These are phyloP conservation scores for Annulohypoxylon bovei DNA, from an alignment of 495 filamentous ascomycete genomes.

Conservation along the genomic window DNA sequence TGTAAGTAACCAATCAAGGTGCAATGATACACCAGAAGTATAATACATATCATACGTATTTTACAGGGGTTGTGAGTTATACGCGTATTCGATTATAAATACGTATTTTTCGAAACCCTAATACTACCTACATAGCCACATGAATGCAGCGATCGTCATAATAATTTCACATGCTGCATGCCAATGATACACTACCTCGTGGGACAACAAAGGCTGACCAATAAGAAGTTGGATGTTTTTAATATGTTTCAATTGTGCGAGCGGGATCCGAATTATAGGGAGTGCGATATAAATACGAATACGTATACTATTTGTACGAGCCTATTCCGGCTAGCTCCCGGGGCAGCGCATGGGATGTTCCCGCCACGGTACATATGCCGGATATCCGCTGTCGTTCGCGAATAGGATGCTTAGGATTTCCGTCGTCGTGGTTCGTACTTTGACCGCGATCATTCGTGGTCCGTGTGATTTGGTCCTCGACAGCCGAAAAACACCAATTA, in stretches of 20 bases:
- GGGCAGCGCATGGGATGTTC: not conserved
- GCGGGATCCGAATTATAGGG: conserved; percentile 6
- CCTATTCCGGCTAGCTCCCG: not conserved
- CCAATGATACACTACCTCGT: not conserved
- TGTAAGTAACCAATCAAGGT: too few relatives aligned
- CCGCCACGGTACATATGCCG: not conserved
- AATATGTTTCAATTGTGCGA: conserved; percentile 10
- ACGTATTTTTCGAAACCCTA: too few relatives aligned
- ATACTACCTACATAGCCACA: not conserved
- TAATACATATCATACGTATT: too few relatives aligned
- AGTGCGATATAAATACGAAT: conserved; percentile 9
- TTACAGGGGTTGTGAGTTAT: too few relatives aligned
- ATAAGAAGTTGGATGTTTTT: not conserved
- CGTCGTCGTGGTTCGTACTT: not conserved
- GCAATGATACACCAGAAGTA: too few relatives aligned
- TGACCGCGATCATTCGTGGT: not conserved
- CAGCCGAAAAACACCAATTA: not conserved
- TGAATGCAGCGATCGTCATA: conserved; percentile 5
- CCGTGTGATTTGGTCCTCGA: not conserved
- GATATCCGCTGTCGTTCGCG: not conserved
- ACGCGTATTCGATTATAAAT: too few relatives aligned
- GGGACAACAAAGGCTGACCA: not conserved
- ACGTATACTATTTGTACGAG: not conserved
- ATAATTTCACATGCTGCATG: not conserved
- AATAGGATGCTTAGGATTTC: not conserved